A percentile compares a stretch with the other conserved stretches of the same genome.
These are phyloP conservation scores for Centaurea solstitialis DNA, from an alignment of 129 eudicot species.

Conservation along the genomic window DNA sequence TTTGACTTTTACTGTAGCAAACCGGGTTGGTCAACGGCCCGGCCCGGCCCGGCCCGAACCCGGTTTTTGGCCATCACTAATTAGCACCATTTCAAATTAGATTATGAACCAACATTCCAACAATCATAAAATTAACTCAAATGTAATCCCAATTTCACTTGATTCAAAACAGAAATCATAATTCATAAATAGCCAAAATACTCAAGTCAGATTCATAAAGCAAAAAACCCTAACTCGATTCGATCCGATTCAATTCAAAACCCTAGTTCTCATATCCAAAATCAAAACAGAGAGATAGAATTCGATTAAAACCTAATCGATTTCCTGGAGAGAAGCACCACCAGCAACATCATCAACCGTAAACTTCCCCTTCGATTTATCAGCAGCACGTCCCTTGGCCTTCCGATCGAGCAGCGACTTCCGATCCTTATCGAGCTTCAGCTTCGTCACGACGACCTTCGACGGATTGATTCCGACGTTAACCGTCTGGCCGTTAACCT, in stretches of 20 bases:
- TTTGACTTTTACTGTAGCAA: too few species aligned
- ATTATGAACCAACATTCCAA: not conserved
- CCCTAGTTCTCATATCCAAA: constrained; percentile 8
- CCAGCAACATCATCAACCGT: constrained; percentile 42
- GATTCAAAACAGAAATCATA: not conserved
- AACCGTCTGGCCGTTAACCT: constrained; percentile 43
- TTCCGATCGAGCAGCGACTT: constrained; percentile 42
- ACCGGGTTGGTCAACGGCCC: too few species aligned
- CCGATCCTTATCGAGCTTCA: constrained; percentile 41
- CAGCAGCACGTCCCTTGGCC: constrained; percentile 48
- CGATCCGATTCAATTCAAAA: not conserved
- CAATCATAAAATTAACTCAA: not conserved
- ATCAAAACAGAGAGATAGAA: not conserved
- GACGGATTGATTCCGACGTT: constrained; percentile 43
- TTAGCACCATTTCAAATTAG: not conserved
- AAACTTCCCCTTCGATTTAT: constrained; percentile 52
- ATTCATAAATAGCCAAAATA: not conserved
- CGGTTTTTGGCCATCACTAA: too few species aligned
- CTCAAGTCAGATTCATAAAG: not conserved
- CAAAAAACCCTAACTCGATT: not conserved
- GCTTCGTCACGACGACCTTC: constrained; percentile 32
- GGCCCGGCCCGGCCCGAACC: too few species aligned
- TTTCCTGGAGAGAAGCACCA: constrained; percentile 37
- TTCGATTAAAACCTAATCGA: constrained; percentile 21
- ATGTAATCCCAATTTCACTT: not conserved